A percentile compares a stretch with the other conserved stretches of the same genome.
Conservation (phyloP, 1,139 yeast species). For the Suhomyces yuchorum region DNA sequence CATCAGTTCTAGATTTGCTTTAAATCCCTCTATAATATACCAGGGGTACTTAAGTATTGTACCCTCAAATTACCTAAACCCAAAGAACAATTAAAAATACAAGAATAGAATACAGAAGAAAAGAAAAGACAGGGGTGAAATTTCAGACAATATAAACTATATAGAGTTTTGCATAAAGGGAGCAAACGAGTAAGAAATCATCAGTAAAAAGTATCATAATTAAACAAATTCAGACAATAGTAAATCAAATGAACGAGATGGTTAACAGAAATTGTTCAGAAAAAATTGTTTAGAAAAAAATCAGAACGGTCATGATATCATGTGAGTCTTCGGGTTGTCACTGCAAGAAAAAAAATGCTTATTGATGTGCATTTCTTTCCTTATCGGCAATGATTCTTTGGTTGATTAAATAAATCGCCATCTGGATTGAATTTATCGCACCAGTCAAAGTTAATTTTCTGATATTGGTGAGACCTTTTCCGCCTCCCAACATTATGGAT, state of each 20-base stretch:
- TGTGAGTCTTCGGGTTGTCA: neutral
- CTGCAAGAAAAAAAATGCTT: neutral
- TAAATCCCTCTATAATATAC: neutral
- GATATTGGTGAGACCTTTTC: conserved; percentile 56
- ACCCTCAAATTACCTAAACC: neutral
- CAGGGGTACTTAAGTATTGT: neutral
- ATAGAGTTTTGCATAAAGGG: neutral
- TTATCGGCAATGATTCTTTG: conserved; percentile 71
- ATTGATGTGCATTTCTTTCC: conserved; percentile 39
- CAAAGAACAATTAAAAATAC: neutral
- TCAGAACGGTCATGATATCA: conserved; percentile 3
- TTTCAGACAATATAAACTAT: conserved; percentile 10
- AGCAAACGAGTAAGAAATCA: neutral
- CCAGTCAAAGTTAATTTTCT: conserved; percentile 75
- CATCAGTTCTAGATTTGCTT: neutral
- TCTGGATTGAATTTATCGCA: conserved; percentile 65
- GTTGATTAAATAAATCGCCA: conserved; percentile 76
- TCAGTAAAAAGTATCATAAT: neutral
- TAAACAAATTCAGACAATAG: neutral
- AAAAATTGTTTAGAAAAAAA: neutral
- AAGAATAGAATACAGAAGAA: conserved; percentile 5
- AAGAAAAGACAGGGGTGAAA: conserved; percentile 4
- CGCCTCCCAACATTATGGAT: conserved; percentile 55
- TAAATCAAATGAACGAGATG: neutral
- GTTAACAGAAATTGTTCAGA: neutral